Base-by-base conservation (phyloP, 768 basidiomycete genomes). In the Phlebiopsis gigantea region DNA sequence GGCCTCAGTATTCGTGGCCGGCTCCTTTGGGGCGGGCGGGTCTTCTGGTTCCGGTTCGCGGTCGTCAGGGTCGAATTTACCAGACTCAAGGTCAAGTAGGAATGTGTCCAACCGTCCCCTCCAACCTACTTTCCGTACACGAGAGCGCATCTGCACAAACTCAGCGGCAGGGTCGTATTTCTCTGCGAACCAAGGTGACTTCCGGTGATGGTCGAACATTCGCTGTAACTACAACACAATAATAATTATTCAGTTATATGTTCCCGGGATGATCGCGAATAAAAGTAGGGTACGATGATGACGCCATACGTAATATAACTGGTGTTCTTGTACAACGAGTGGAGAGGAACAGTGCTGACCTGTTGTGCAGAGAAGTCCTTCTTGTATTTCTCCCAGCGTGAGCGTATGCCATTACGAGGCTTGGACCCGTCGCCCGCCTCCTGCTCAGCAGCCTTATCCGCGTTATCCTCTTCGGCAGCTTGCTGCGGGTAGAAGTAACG, bases 171-270 rank as follows among this genome's bases (percentile, higher is more conserved):
- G 88, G 59, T 93, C 91, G 75, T 98, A 98, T 71, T 92, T 91
- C 78, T 98, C 95, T 55, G 85, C 83, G 77, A 97, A 98, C 95
- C 95, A 98, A 14, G 93, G 88, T n/a, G 91, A 92, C 67, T 88
- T 87, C 73, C 86, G 83, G 76, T 98, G 95, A 72, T 93, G 89
- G 30, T 97, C 89, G 79, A 93, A 97, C 81, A 98, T 88, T 56
- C 89, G 88, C 77, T 92, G 91, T 67, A 96, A 84, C 94, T 98
- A 80, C 69, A 60, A 31, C 48, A 44, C 45, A 24, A 49, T 34
- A 15, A 41, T 28, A 28, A 46, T 46, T 15, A 19, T 58, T 61
- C 57, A 63, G 59, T 54, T 34, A 46, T 8, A 54, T 6, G 50
- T 42, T 14, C 7, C 51, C 21, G 24, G 42, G 21, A 29, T 26